Evolutionary conservation across 75 land plant species (phyloP).

Genomic region (Picea glauca): DNA sequence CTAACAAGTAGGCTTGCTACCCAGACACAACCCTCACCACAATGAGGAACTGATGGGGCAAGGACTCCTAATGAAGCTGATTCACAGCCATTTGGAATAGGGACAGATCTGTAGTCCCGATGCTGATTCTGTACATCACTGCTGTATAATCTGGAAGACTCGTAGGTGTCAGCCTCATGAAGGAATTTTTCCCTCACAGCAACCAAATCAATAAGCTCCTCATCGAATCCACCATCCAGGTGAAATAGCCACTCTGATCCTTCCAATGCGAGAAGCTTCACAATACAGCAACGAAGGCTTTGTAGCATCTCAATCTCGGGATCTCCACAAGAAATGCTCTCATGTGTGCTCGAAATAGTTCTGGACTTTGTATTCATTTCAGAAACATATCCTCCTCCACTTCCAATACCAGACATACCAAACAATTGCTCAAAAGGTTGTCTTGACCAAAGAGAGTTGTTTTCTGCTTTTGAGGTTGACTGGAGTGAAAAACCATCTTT

Average conservation of each 20-base stretch:
- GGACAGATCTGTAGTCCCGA: background rate
- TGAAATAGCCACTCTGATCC: slow-evolving; percentile 94
- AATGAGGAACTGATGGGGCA: slow-evolving; percentile 42
- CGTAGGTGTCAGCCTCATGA: slow-evolving; percentile 46
- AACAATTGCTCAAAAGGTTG: slow-evolving; percentile 92
- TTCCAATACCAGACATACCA: slow-evolving; percentile 45
- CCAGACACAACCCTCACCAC: slow-evolving; percentile 92
- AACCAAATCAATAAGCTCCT: slow-evolving; percentile 70
- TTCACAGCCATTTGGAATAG: background rate
- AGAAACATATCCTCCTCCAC: slow-evolving; percentile 13
- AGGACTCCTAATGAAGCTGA: slow-evolving; percentile 8
- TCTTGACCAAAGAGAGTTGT: slow-evolving; percentile 87
- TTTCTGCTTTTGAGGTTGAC: slow-evolving; percentile 28
- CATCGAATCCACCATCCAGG: slow-evolving; percentile 78
- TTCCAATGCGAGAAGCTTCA: slow-evolving; percentile 69
- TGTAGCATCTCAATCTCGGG: slow-evolving; percentile 55
- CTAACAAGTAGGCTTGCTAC: slow-evolving; percentile 58
- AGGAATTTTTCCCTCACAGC: slow-evolving; percentile 60
- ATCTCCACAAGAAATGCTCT: slow-evolving; percentile 25
- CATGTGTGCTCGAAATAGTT: slow-evolving; percentile 10
- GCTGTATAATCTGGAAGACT: slow-evolving; percentile 15
- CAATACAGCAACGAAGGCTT: slow-evolving; percentile 54
- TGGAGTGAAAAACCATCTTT: slow-evolving; percentile 59
- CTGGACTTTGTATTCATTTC: slow-evolving; percentile 3
- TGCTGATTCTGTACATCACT: slow-evolving; percentile 10